Base-by-base conservation (phyloP, 108 stramenopile species). In the Nitzschia sp. region DNA sequence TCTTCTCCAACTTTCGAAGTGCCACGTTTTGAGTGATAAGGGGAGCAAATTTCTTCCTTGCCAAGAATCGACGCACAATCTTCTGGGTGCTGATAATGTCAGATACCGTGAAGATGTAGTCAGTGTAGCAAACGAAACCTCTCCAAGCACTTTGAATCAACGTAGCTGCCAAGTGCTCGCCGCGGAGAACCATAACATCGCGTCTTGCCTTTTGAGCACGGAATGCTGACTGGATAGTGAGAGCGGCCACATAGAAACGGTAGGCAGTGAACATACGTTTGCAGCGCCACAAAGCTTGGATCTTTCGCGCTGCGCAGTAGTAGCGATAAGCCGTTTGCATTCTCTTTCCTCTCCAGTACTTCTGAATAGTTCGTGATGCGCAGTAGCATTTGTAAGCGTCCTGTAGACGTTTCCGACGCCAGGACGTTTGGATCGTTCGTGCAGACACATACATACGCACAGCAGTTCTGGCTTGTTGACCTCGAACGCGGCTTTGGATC, bases 121-220 rank as follows among this genome's bases (percentile, higher is more conserved):
- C 79, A 8, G 84, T 75, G 64, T 69, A 83, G 19, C 78, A 65
- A n/a, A 79, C 75, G 41, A 84, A 83, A 19, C 83, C 80, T 53
- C 90, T 77, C 86, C 86, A 91, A 3, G 71, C 51, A 37, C 69
- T 68, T 63, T 88, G 87, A 64, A 91, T 91, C 29, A 69, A 52
- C 10, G 75, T 78, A 10, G 86, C 84, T 1, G 83, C 80, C 51
- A 71, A 15, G 41, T 56, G 29, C 21, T 67, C 73, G 8, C 58
- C 40, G 40, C 57, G 34, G 22, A 74, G 24, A 21, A 65, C 24
- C 7, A 58, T 29, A 7, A 68, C 57, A 8, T 65, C 51, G 10
- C 72, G 53, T 26, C 72, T 52, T 17, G 80, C 72, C 43, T 70
- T 59, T 26, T 46, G 34, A 17, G 51, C 72, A 42, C 80, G 46